phyloP scores from a whole-genome alignment of 768 basidiomycete species.

The Xerocomus brunneocitrinus region DNA sequence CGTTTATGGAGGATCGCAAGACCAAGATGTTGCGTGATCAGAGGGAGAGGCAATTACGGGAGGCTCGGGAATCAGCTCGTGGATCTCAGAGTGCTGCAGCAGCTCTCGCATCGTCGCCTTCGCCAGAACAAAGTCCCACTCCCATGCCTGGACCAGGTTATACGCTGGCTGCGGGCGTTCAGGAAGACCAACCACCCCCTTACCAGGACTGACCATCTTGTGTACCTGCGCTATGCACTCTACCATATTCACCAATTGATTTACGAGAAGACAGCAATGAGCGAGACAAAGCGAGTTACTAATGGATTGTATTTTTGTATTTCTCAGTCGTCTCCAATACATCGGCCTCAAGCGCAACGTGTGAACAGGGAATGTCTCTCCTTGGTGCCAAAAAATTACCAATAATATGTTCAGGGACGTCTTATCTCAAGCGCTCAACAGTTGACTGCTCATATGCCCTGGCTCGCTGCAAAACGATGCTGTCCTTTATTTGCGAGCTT shows the following conservation, averaged over 20 bases:
- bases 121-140: background rate
- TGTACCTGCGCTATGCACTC: background rate
- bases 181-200: constrained; percentile 19
- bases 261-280: background rate
- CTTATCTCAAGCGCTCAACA: too few relatives aligned
- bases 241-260: constrained; percentile 2
- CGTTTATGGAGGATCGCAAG: constrained; percentile 75
- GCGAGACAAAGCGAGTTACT: too few relatives aligned
- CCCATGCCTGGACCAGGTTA: constrained; percentile 28
- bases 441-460: too few relatives aligned
- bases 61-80: constrained; percentile 33
- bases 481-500: too few relatives aligned
- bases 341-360: too few relatives aligned
- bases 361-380: background rate
- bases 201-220: constrained; percentile 10
- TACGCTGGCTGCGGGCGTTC: constrained; percentile 8
- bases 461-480: too few relatives aligned
- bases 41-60: constrained; percentile 51
- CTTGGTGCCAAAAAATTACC: too few relatives aligned
- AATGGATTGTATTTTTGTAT: background rate
- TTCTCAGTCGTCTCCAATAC: background rate
- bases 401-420: too few relatives aligned
- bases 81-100: background rate
- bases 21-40: constrained; percentile 50
- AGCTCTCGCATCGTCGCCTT: background rate